Conservation (phyloP, 148 eudicot species). For the Chenopodium quinoa region DNA sequence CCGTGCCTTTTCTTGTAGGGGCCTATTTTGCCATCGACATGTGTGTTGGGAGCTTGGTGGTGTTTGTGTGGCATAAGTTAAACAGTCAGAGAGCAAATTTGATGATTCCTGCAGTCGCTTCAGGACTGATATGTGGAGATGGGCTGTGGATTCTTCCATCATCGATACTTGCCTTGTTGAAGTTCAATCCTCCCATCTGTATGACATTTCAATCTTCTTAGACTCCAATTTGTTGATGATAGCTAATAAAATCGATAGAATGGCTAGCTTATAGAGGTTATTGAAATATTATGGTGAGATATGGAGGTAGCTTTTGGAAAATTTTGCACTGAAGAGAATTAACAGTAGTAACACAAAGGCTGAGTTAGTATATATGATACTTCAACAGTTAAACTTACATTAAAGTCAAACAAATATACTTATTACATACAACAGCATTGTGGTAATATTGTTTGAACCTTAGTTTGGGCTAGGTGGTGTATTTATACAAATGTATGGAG, state of each 20-base stretch:
- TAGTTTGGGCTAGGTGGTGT: background rate
- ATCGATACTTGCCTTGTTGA: slow-evolving; percentile 62
- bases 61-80: slow-evolving; percentile 57
- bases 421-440: background rate
- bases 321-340: slow-evolving; percentile 12
- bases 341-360: background rate
- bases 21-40: slow-evolving; percentile 84
- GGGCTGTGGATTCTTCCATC: slow-evolving; percentile 89
- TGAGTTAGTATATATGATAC: background rate
- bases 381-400: background rate
- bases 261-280: background rate
- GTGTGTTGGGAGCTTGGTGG: slow-evolving; percentile 79
- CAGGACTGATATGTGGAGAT: slow-evolving; percentile 89
- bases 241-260: background rate
- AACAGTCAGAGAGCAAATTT: slow-evolving; percentile 52
- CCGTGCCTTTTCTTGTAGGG: slow-evolving; percentile 88
- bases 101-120: slow-evolving; percentile 87
- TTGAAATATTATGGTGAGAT: background rate
- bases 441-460: background rate
- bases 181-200: slow-evolving; percentile 73
- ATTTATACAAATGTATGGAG: background rate
- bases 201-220: slow-evolving; percentile 54
- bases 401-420: background rate
- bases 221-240: background rate
- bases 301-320: background rate